Percentiles rank a stretch among this genome's conserved stretches.
These are phyloP conservation scores for Elsinoe arachidis DNA, from an alignment of 2,329 filamentous ascomycete genomes.

Conservation along the genomic window DNA sequence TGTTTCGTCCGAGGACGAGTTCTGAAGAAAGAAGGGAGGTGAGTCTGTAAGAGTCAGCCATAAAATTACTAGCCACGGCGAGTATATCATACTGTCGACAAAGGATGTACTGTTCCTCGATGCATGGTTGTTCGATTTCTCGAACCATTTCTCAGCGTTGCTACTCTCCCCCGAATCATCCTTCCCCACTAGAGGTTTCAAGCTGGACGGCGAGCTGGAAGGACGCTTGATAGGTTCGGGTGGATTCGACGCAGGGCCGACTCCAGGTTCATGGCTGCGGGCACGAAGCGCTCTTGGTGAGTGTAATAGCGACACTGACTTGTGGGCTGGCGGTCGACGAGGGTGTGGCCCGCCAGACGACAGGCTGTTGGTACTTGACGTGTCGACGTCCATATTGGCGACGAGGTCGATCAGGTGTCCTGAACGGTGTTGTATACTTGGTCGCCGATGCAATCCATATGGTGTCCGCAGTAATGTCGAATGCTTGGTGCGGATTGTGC, in stretches of 20 bases:
- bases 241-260: slow-evolving; percentile 8
- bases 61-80: not conserved
- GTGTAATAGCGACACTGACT: slow-evolving; percentile 40
- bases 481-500: not conserved
- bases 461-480: not conserved
- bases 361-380: slow-evolving; percentile 1
- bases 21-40: slow-evolving; percentile 37
- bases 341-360: slow-evolving; percentile 23
- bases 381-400: slow-evolving; percentile 9
- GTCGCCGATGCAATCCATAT: slow-evolving; percentile 2
- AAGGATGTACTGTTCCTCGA: slow-evolving; percentile 30
- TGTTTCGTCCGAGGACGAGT: slow-evolving; percentile 28
- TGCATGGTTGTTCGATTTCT: slow-evolving; percentile 42
- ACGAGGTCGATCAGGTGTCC: not conserved
- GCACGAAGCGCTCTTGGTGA: slow-evolving; percentile 21
- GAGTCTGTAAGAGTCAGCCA: slow-evolving; percentile 27
- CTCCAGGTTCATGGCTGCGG: slow-evolving; percentile 15
- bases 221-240: slow-evolving; percentile 14
- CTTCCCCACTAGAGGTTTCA: slow-evolving; percentile 30
- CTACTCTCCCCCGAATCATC: slow-evolving; percentile 43
- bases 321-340: slow-evolving; percentile 36
- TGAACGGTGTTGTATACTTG: not conserved
- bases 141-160: slow-evolving; percentile 45
- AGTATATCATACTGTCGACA: slow-evolving; percentile 32
- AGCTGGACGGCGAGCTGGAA: slow-evolving; percentile 33